These are phyloP conservation scores for Euphorbia schlechtendalii DNA, from an alignment of 441 rosid species.

Conservation along the genomic window DNA sequence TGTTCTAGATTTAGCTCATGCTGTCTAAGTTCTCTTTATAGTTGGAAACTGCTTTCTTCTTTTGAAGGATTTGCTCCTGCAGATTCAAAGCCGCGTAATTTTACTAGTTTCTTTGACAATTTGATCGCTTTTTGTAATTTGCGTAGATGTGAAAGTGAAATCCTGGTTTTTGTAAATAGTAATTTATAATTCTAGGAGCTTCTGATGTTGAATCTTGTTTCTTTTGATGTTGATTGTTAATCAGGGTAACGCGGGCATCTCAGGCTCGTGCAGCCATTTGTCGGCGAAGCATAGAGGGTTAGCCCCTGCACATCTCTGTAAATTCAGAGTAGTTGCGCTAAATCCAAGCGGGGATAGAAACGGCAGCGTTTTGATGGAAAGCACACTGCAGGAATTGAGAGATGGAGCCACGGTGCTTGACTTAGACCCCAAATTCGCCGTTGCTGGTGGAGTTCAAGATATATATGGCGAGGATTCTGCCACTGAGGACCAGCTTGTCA, in stretches of 20 bases:
- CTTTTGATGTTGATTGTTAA: neutral
- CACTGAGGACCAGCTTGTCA: slow-evolving; percentile 69
- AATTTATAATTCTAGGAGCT: no score
- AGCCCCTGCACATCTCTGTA: slow-evolving; percentile 24
- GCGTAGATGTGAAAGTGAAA: no score
- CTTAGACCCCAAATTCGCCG: slow-evolving; percentile 37
- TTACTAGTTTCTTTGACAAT: no score
- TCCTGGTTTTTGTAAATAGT: no score
- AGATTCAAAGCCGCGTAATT: no score
- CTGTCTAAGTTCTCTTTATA: no score
- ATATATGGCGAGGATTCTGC: slow-evolving; percentile 73
- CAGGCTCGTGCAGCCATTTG: slow-evolving; percentile 42
- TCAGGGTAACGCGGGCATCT: slow-evolving; percentile 55
- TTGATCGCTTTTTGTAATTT: no score
- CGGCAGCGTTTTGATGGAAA: slow-evolving; percentile 44
- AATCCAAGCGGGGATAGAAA: slow-evolving; percentile 40
- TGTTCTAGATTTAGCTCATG: no score
- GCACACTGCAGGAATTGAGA: slow-evolving; percentile 33
- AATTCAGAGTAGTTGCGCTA: slow-evolving; percentile 33
- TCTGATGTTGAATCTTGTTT: no score
- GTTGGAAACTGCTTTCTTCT: no score
- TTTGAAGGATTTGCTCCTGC: no score
- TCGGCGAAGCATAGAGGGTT: slow-evolving; percentile 32
- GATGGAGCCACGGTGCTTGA: slow-evolving; percentile 38
- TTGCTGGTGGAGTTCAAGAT: slow-evolving; percentile 54